Base-by-base conservation (phyloP, 2,329 filamentous ascomycete genomes). In the Alternaria arbusti region DNA sequence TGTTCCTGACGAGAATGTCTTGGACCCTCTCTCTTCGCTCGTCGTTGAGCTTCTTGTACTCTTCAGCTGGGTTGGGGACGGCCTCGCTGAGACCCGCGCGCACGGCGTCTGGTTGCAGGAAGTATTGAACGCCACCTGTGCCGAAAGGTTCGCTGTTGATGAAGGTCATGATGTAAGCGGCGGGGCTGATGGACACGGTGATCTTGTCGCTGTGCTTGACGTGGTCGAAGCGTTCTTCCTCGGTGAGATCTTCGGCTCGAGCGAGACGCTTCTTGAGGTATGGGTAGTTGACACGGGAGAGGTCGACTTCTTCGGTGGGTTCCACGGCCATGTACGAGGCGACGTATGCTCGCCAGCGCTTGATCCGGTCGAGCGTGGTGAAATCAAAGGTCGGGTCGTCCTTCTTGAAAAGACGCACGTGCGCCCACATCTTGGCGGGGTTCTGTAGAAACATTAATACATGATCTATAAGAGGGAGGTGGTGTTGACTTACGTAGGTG, bases 281-380 rank as follows among this genome's bases (percentile, higher is more conserved):
- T 0, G 83, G 82, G 10, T 78, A 73, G 26, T 72, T 67, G n/a
- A 84, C 74, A 13, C 70, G 69, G 28, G 63, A 66, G 51, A 64
- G 60, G 51, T 76, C 72, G 10, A 85, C 75, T 46, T 80, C 79
- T 57, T 83, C 85, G 0, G 96, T 99, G 2, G 93, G 92, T 74
- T 97, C 93, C 23, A 94, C 87, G 67, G 93, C 92, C 70, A 93
- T 92, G 80, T 92, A 98, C 0, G 94, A 94, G 17, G 95, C 94
- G 61, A 97, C 93, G 78, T 99, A 99, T 82, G 96, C 97, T 72
- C 95, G 92, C 96, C 96, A 99, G 43, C 89, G 84, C 66, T 86
- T 85, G 68, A 89, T 86, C 5, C 84, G 81, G 56, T 84, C 86
- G 23, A 89, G 86, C 66, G 93, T 90, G 60, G 90, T 90, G 54